A percentile compares a stretch with the other conserved stretches of the same genome.
phyloP scores from a whole-genome alignment of 192 early-diverging fungal genomes.

The Linnemannia exigua region DNA sequence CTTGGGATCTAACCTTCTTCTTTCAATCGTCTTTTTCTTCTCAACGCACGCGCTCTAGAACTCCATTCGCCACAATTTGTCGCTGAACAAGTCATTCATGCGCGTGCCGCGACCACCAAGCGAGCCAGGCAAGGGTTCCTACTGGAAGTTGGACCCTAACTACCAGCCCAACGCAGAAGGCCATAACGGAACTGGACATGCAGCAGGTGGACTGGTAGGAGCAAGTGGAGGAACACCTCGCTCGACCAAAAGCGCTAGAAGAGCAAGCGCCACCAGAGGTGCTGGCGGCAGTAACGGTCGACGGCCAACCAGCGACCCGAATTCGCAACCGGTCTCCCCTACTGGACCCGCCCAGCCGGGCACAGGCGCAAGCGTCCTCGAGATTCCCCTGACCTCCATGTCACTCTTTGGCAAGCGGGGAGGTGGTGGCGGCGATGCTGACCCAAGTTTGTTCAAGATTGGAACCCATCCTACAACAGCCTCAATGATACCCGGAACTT shows the following conservation, averaged over 20 bases:
- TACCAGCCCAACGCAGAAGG: slow-evolving; percentile 32
- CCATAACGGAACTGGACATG: neutral
- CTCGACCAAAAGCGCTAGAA: slow-evolving; percentile 18
- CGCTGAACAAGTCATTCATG: slow-evolving; percentile 86
- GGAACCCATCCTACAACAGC: slow-evolving; percentile 23
- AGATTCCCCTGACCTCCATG: slow-evolving; percentile 34
- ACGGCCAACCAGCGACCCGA: slow-evolving; percentile 39
- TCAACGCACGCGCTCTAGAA: slow-evolving; percentile 63
- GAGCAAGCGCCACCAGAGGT: slow-evolving; percentile 28
- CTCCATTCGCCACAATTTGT: slow-evolving; percentile 91
- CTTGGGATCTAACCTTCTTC: neutral
- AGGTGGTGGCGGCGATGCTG: slow-evolving; percentile 23
- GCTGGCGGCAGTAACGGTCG: slow-evolving; percentile 8
- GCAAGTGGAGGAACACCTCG: slow-evolving; percentile 26
- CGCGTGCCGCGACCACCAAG: slow-evolving; percentile 79
- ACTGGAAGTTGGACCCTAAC: slow-evolving; percentile 74
- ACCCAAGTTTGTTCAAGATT: slow-evolving; percentile 49
- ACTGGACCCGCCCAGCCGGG: slow-evolving; percentile 15
- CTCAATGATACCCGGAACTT: slow-evolving; percentile 19
- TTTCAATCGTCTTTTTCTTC: neutral
- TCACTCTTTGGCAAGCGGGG: slow-evolving; percentile 25
- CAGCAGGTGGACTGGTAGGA: slow-evolving; percentile 23
- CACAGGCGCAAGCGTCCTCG: slow-evolving; percentile 12
- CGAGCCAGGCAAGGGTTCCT: slow-evolving; percentile 78
- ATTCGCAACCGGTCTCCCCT: slow-evolving; percentile 24